These are phyloP conservation scores for Fusarium pseudocircinatum DNA, from an alignment of 2,329 filamentous ascomycete genomes.

Conservation along the genomic window DNA sequence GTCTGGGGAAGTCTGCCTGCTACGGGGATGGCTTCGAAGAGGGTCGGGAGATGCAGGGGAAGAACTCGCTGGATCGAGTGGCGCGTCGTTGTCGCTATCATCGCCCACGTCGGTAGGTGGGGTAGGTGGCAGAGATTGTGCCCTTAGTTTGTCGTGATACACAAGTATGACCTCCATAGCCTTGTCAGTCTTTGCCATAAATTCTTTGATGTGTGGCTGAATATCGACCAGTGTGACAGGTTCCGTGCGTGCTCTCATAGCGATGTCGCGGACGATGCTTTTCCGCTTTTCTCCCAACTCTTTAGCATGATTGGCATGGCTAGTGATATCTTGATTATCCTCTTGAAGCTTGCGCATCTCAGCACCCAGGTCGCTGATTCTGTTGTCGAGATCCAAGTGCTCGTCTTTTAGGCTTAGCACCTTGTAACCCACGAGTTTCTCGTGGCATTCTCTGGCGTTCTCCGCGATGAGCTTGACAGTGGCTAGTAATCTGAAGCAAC, in stretches of 20 bases:
- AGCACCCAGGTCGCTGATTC: not conserved
- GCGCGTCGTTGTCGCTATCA: not conserved
- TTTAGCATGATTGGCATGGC: not conserved
- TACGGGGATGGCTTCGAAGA: fast-evolving
- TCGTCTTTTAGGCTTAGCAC: not conserved
- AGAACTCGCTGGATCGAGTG: not conserved
- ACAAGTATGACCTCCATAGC: not conserved
- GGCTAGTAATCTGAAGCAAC: not conserved
- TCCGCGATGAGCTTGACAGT: not conserved
- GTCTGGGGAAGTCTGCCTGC: not conserved
- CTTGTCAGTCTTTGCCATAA: not conserved
- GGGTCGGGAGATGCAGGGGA: fast-evolving
- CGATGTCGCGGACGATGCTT: not conserved
- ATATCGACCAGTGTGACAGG: not conserved
- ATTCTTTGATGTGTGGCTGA: not conserved
- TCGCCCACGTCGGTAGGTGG: not conserved
- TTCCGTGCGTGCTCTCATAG: not conserved
- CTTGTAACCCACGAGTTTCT: not conserved
- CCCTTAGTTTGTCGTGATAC: not conserved
- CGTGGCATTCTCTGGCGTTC: not conserved
- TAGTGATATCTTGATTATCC: not conserved
- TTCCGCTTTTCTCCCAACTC: not conserved
- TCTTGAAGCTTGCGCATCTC: not conserved
- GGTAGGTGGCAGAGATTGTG: not conserved
- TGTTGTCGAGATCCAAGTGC: not conserved